These are phyloP conservation scores for Candida bentonensis DNA, from an alignment of 805 yeast species.

Conservation along the genomic window DNA sequence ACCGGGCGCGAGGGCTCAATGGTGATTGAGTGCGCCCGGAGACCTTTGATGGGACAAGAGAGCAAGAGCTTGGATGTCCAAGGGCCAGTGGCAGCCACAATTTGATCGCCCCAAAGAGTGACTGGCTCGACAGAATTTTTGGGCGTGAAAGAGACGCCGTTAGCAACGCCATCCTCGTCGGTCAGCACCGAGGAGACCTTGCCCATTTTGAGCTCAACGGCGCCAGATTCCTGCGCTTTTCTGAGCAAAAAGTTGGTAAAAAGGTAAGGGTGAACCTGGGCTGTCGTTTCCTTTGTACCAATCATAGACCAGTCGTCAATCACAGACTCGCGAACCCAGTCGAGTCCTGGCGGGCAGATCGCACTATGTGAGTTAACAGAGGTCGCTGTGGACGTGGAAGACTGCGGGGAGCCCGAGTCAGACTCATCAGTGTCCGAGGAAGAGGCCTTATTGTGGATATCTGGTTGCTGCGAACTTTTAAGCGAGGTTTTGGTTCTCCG, in stretches of 20 bases:
- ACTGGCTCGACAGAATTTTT: slow-evolving; percentile 21
- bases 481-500: slow-evolving; percentile 10
- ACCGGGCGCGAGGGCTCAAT: slow-evolving; percentile 70
- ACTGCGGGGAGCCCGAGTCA: neutral
- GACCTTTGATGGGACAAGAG: slow-evolving; percentile 86
- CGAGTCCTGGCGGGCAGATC: slow-evolving; percentile 45
- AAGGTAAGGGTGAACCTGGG: slow-evolving; percentile 92
- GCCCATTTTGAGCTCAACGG: slow-evolving; percentile 75
- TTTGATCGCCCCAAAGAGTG: slow-evolving; percentile 52
- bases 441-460: neutral
- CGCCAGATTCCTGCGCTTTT: slow-evolving; percentile 69
- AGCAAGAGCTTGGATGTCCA: slow-evolving; percentile 90
- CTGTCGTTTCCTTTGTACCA: slow-evolving; percentile 80
- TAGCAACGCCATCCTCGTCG: slow-evolving; percentile 52
- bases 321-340: slow-evolving; percentile 58
- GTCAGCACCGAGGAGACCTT: slow-evolving; percentile 58
- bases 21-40: slow-evolving; percentile 91
- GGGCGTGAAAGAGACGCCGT: slow-evolving; percentile 52
- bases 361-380: slow-evolving; percentile 3
- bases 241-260: slow-evolving; percentile 75
- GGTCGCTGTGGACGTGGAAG: neutral
- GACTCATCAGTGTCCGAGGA: neutral
- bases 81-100: slow-evolving; percentile 85
- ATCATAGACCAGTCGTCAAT: slow-evolving; percentile 63
- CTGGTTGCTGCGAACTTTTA: slow-evolving; percentile 4